phyloP scores from a whole-genome alignment of 768 basidiomycete species.

The Termitomyces sp. region DNA sequence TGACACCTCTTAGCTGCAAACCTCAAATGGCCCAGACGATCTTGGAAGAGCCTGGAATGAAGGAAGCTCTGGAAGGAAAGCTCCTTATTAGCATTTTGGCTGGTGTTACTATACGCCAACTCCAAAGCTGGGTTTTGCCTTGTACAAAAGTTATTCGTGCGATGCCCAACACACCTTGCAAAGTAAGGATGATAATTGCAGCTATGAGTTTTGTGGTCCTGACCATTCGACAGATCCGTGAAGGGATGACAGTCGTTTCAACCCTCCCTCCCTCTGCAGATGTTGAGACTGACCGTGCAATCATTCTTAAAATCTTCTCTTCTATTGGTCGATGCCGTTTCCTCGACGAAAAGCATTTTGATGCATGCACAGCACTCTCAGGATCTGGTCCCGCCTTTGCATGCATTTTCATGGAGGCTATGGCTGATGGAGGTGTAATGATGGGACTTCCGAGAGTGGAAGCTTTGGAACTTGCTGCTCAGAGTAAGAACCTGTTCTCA shows the following conservation, averaged over 20 bases:
- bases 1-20: slow-evolving; percentile 65
- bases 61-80: slow-evolving; percentile 81
- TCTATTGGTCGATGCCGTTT: slow-evolving; percentile 95
- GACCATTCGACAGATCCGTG: slow-evolving; percentile 70
- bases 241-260: slow-evolving; percentile 96
- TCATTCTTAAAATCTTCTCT: slow-evolving; percentile 91
- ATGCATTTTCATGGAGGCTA: slow-evolving; percentile 93
- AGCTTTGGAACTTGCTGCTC: slow-evolving; percentile 91
- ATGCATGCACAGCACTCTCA: slow-evolving; percentile 94
- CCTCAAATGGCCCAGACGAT: slow-evolving; percentile 81
- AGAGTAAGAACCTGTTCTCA: slow-evolving; percentile 52
- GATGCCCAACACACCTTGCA: slow-evolving; percentile 98
- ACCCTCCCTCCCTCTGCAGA: slow-evolving; percentile 50
- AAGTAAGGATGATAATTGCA: slow-evolving; percentile 42
- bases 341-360: slow-evolving; percentile 97
- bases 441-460: slow-evolving; percentile 96
- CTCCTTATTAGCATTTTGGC: slow-evolving; percentile 95
- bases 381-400: slow-evolving; percentile 98
- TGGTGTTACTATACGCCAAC: slow-evolving; percentile 87
- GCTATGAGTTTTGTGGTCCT: background rate
- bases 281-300: slow-evolving; percentile 55
- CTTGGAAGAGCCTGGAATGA: slow-evolving; percentile 68
- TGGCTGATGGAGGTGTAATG: slow-evolving; percentile 99
- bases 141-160: slow-evolving; percentile 86
- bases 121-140: slow-evolving; percentile 66